Conservation (phyloP, 2,329 filamentous ascomycete genomes). For the Colletotrichum costaricense region DNA sequence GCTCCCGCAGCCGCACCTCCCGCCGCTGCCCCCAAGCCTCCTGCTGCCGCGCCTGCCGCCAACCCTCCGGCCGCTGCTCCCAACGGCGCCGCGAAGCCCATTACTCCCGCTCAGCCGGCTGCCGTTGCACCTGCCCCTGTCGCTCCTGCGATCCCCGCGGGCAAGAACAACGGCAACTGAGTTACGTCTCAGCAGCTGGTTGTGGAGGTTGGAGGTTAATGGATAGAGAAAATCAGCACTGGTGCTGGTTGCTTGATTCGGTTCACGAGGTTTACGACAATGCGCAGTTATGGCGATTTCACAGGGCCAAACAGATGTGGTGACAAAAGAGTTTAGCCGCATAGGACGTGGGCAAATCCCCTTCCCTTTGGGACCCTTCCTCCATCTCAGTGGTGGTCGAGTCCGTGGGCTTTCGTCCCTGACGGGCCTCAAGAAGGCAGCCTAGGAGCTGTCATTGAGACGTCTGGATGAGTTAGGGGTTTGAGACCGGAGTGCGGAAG, state of each 20-base stretch:
- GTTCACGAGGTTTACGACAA: constrained; percentile 10
- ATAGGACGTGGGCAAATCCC: background rate
- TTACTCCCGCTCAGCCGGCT: background rate
- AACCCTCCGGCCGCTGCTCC: constrained; percentile 7
- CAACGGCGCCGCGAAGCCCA: background rate
- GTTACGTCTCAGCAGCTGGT: background rate
- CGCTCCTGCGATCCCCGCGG: constrained; percentile 19
- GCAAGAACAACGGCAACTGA: constrained; percentile 8
- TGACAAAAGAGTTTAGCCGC: background rate
- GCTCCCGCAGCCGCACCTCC: background rate
- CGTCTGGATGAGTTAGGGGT: background rate
- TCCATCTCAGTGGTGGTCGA: background rate
- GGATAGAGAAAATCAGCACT: constrained; percentile 18
- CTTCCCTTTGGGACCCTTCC: too few relatives aligned
- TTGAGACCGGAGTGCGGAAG: constrained; percentile 10
- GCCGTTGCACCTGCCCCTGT: constrained; percentile 23
- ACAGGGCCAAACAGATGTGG: background rate
- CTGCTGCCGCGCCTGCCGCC: constrained; percentile 8
- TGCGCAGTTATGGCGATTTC: background rate
- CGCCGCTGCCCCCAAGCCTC: background rate
- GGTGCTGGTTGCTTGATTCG: constrained; percentile 14
- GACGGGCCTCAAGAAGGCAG: background rate
- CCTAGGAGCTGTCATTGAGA: background rate
- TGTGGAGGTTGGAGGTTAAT: background rate
- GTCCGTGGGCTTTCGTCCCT: background rate